Evolutionary conservation across 345 rosid genomes (phyloP), one percentile per base, ranked within the genome.

Genomic region (Bruguiera gymnorhiza): DNA sequence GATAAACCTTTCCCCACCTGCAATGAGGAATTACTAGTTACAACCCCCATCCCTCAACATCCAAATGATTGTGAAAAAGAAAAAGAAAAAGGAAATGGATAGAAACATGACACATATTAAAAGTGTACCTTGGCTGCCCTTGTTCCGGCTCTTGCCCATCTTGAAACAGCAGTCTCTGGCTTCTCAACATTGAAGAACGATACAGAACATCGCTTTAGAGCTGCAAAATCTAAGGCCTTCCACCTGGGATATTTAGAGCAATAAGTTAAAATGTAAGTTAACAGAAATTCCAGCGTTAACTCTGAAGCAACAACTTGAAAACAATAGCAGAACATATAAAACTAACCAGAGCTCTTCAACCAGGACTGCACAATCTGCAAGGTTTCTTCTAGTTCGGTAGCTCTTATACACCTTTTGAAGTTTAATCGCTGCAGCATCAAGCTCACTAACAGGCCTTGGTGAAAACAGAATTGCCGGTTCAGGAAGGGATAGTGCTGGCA

Each of bases 281-380:
- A 39, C 16, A 2, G 48, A 39, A 39, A 39, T 39, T 1, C 48
- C 48, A 39, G 16, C 13, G 15, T 15, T 21, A 23, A 55, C 34
- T 21, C 13, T 5, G n/a, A 20, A 65, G 61, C 27, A 9, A 65
- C 8, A 55, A 23, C 19, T 56, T 30, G 48, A 61, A 37, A 31
- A 24, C 1, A n/a, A 19, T 30, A 26, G 13, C n/a, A 52, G 27
- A 55, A 8, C 20, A 36, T 6, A 16, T 21, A 29, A 70, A 16
- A 82, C 71, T 66, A 26, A 83, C 97, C 97, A 94, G 60, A 91
- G 83, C 74, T 94, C 92, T 83, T 94, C 98, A 11, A 85, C 82
- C 13, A 94, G 90, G 6, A 94, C 97, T 0, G 97, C 98, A 62
- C 98, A 94, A 65, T 94, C 98, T 20, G 99, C 99, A 13, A 95